Evolutionary conservation across 1,284 basidiomycete species (phyloP).

Genomic region (Heliocybe sulcata): DNA sequence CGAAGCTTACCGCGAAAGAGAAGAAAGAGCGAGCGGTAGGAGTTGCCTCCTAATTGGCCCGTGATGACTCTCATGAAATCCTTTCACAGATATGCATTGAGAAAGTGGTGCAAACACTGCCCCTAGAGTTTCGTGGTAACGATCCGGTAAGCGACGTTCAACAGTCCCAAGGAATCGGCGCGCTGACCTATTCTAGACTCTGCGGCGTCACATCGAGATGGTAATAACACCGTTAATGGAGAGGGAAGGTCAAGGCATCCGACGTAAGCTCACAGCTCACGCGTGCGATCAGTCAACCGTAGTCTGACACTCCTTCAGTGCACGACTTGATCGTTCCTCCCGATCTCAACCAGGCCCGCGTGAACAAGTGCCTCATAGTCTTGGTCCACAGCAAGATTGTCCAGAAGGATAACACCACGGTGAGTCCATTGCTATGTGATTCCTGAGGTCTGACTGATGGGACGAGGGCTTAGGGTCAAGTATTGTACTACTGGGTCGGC

Average conservation of each 20-base stretch:
- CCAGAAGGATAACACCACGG: slow-evolving; percentile 65
- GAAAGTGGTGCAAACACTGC: slow-evolving; percentile 70
- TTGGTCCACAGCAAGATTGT: slow-evolving; percentile 86
- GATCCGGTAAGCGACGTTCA: slow-evolving; percentile 57
- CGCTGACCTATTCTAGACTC: slow-evolving; percentile 26
- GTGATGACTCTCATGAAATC: too few species aligned
- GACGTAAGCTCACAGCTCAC: slow-evolving; percentile 33
- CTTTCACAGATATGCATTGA: slow-evolving; percentile 53
- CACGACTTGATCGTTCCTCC: slow-evolving; percentile 74
- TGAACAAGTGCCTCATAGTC: slow-evolving; percentile 91
- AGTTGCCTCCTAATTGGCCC: too few species aligned
- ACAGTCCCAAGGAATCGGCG: not conserved
- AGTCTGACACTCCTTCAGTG: slow-evolving; percentile 43
- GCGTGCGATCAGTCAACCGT: not conserved
- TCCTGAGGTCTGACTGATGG: not conserved
- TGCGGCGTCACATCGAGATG: slow-evolving; percentile 71
- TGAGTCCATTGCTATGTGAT: slow-evolving; percentile 21
- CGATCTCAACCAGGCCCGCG: slow-evolving; percentile 80
- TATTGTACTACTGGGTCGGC: slow-evolving; percentile 43
- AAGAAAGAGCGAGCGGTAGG: slow-evolving; percentile 72
- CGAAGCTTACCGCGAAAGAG: slow-evolving; percentile 71
- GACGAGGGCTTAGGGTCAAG: slow-evolving; percentile 29
- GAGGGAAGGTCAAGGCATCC: slow-evolving; percentile 42
- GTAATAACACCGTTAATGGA: slow-evolving; percentile 69
- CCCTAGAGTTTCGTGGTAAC: slow-evolving; percentile 85